Base-by-base conservation (phyloP, 1,284 basidiomycete species). In the Fereydounia khargensis region DNA sequence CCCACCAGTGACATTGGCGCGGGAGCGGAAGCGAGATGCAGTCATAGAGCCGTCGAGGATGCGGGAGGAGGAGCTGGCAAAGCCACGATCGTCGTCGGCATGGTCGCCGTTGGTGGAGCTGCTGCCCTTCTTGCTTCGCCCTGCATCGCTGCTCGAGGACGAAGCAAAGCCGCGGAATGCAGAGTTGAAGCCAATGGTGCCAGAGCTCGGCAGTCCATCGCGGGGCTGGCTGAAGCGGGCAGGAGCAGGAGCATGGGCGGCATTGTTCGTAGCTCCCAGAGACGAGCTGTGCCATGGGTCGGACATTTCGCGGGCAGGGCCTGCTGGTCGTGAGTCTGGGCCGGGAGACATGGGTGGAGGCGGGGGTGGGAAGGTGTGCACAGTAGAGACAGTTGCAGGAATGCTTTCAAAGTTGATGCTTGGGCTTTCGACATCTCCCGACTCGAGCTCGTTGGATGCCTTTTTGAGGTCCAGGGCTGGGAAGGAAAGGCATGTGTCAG, bases 291-390 rank as follows among this genome's bases (percentile, higher is more conserved):
- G 51, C 58, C 58, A 61, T 2, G 58, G 58, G 42, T 61, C 53
- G 18, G 48, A 52, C 58, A 61, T 61, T 27, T 61, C 58, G 20
- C 58, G 48, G 39, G 47, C 42, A 6, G 47, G 48, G 8, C 44
- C 53, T 2, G 48, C 20, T 14, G 53, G 53, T 4, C 50, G 42
- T 21, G 41, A 10, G 3, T 49, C 42, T 5, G 30, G 14, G 18
- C 39, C 35, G 8, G 31, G 28, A 14, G 42, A 42, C 22, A 24
- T 25, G 9, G 46, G 39, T 1, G 41, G 19, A 13, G 41, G 40
- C 16, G 48, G 36, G 1, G 58, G 58, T n/a, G 53, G 58, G 16
- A 61, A 61, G 8, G 52, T 61, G 35, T 61, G 56, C 27, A 33
- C 27, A 17, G 20, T 25, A 18, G 25, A 36, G 6, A 34, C 3